Evolutionary conservation across 305 asterid species (phyloP), one percentile per base, ranked within the genome.

Genomic region (Solanum hybrid): DNA sequence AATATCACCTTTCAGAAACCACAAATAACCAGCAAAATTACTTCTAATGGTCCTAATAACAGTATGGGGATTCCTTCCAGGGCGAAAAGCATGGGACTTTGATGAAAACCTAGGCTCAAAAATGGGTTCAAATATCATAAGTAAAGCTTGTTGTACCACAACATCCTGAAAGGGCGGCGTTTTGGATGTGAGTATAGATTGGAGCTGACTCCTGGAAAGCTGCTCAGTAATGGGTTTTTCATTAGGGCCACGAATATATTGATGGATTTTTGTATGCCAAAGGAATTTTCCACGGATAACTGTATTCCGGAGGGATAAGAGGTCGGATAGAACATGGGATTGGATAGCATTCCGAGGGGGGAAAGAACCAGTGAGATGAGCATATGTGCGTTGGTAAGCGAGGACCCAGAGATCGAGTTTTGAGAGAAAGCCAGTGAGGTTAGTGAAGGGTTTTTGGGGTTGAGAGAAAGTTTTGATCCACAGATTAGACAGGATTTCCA

Each of bases 341-440:
- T 96, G 95, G 65, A 97, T 88, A 31, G 98, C 95, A 81, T 94
- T 95, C 27, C 93, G 95, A 36, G 98, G 98, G 11, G 98, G 99
- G 91, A 95, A 97, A 6, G 98, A 91, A 37, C 99, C 99, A 79
- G 96, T 96, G 41, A 94, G 92, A 78, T 97, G 97, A 68, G 99
- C 99, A 90, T 95, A 95, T 4, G 98, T 92, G 57, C 99, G 95
- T 93, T 97, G 99, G 93, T 97, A 97, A 79, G 99, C 98, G 89
- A 96, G 98, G 73, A 96, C 94, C 99, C 99, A 97, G 15, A 97
- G 96, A 91, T 97, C 98, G 90, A 95, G 92, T 89, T 97, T 96
- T 2, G 97, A 93, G 92, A 97, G 95, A 92, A 97, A 96, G 83
- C 99, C 99, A 86, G 97, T 91, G 91, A 97, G 99, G 89, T 95